Base-by-base conservation (phyloP, 2,329 filamentous ascomycete genomes). In the Colletotrichum paranaense region DNA sequence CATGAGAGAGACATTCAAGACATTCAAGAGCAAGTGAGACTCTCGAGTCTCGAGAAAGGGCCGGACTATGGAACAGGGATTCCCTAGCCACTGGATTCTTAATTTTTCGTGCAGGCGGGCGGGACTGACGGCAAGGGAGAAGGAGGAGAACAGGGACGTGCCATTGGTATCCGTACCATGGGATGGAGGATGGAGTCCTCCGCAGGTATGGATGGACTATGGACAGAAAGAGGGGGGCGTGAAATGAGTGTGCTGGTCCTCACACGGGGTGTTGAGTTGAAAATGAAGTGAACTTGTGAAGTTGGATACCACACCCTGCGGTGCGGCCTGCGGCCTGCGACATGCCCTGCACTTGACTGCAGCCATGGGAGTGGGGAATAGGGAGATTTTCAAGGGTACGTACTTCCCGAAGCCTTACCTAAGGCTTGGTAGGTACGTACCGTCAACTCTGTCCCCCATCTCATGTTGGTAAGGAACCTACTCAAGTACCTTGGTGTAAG, bases 61-160 rank as follows among this genome's bases (percentile, higher is more conserved):
- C 58, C 65, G 69, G 58, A 19, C 26, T 22, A 35, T 49, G 42
- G 19, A 46, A 46, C 72, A 65, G 53, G 72, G 68, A 35, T 46
- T 35, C 67, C 71, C 67, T 67, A 60, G 12, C 67, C 30, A 46
- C 62, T 58, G 57, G 67, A 62, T 42, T 73, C 59, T 62, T 38
- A 59, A 69, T 62, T 70, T 67, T 69, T 73, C 49, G 59, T 64
- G 59, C 59, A 64, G 59, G 59, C 55, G 55, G 53, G 70, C 66
- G 66, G 58, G 59, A 69, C 66, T 64, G 42, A 69, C 66, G 60
- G 42, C 66, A 73, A 73, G 70, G 70, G 67, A 73, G 70, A 35
- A 14, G 22, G 49, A 19, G 9, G 49, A 19, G 14, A n/a, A 4
- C 35, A 60, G 62, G 62, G 46, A 52, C 42, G 53, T 69, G 59